A percentile compares a stretch with the other conserved stretches of the same genome.
Conservation (phyloP, 2,329 filamentous ascomycete genomes). For the Pyrenophora tritici-repentis region DNA sequence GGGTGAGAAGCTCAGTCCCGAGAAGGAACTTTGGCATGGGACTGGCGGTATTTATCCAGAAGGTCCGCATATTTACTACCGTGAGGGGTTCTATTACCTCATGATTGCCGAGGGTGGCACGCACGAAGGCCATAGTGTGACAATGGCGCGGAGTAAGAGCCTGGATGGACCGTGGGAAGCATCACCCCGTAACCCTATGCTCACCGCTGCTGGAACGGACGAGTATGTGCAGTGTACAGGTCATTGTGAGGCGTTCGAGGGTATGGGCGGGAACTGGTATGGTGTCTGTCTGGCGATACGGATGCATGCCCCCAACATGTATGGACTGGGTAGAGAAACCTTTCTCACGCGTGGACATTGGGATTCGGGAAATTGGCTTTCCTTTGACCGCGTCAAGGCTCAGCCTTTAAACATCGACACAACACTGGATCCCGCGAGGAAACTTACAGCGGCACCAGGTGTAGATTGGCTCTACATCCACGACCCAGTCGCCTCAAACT, state of each 20-base stretch:
- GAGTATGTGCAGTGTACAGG: slow-evolving; percentile 23
- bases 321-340: slow-evolving; percentile 19
- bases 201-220: slow-evolving; percentile 14
- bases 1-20: slow-evolving; percentile 21
- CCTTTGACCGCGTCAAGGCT: slow-evolving; percentile 12
- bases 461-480: slow-evolving; percentile 13
- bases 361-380: slow-evolving; percentile 16
- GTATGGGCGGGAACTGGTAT: slow-evolving; percentile 17
- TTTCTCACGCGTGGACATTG: slow-evolving; percentile 15
- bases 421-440: background rate
- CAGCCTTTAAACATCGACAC: background rate
- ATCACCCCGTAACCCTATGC: slow-evolving; percentile 15
- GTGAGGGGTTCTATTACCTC: slow-evolving; percentile 42
- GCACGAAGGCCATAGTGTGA: slow-evolving; percentile 14
- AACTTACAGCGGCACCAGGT: background rate
- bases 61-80: slow-evolving; percentile 44
- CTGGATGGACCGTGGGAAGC: slow-evolving; percentile 19
- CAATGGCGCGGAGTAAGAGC: slow-evolving; percentile 17
- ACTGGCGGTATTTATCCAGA: slow-evolving; percentile 38
- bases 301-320: slow-evolving; percentile 1
- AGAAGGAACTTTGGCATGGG: slow-evolving; percentile 38
- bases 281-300: slow-evolving; percentile 19
- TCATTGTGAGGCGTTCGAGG: slow-evolving; percentile 21
- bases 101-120: slow-evolving; percentile 41
- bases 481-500: slow-evolving; percentile 6